Evolutionary conservation across 2,329 filamentous ascomycete species (phyloP).

Genomic region (Diaporthe vexans): DNA sequence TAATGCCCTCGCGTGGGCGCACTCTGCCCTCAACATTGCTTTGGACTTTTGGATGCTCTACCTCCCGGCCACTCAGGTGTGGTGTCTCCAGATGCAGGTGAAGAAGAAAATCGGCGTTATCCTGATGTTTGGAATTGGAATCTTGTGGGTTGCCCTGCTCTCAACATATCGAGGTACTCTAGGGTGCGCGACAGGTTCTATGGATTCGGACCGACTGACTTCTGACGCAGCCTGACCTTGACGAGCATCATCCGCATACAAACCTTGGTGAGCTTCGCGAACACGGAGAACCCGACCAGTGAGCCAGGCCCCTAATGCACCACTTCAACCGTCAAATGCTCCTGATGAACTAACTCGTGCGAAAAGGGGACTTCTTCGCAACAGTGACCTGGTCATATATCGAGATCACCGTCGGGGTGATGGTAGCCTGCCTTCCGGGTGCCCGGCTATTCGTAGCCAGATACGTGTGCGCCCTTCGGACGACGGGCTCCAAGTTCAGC

Average conservation of each 20-base stretch:
- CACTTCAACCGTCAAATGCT: fast-evolving
- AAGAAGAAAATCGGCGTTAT: slow-evolving; percentile 20
- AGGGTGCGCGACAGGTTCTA: too few relatives aligned
- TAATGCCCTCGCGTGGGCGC: slow-evolving; percentile 16
- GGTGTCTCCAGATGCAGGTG: background rate
- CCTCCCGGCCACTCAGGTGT: slow-evolving; percentile 27
- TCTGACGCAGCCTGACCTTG: slow-evolving; percentile 48
- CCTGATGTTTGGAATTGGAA: slow-evolving; percentile 31
- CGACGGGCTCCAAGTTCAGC: background rate
- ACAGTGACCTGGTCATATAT: slow-evolving; percentile 7
- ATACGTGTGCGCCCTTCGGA: background rate
- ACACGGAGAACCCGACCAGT: slow-evolving; percentile 48
- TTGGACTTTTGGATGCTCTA: slow-evolving; percentile 35
- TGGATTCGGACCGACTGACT: background rate
- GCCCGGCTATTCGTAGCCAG: slow-evolving; percentile 14
- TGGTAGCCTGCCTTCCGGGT: slow-evolving; percentile 28
- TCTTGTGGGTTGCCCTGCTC: slow-evolving; percentile 5
- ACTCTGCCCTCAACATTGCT: slow-evolving; percentile 2
- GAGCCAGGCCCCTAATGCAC: background rate
- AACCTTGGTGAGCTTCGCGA: slow-evolving; percentile 47
- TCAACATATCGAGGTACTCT: too few relatives aligned
- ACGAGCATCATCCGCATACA: slow-evolving; percentile 50
- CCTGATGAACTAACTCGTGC: background rate
- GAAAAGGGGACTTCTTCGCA: background rate
- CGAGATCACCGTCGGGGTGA: slow-evolving; percentile 17